Conservation (phyloP, 2,329 filamentous ascomycete genomes). For the Venturiaceae sp. region DNA sequence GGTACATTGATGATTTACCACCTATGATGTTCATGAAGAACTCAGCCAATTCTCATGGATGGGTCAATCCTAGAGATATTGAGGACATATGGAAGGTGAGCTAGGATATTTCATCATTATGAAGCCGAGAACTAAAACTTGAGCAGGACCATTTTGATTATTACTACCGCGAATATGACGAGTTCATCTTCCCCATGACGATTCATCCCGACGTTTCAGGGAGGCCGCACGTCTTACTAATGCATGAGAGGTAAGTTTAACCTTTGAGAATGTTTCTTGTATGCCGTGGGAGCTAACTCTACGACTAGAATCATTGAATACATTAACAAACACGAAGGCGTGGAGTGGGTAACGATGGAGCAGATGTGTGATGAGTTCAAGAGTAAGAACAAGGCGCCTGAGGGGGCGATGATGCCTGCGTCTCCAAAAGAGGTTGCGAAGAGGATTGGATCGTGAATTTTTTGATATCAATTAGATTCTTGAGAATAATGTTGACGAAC, state of each 20-base stretch:
- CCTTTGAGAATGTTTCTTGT: background rate
- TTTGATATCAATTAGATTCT: too few relatives aligned
- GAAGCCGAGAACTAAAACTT: background rate
- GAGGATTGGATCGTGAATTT: conserved; percentile 23
- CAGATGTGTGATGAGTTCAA: conserved; percentile 67
- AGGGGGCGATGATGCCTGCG: conserved; percentile 53
- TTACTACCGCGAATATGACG: conserved; percentile 67
- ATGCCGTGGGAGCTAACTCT: conserved; percentile 26
- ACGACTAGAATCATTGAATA: conserved; percentile 54
- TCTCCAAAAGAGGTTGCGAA: conserved; percentile 42
- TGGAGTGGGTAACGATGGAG: conserved; percentile 61
- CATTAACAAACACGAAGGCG: conserved; percentile 53
- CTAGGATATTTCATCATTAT: background rate
- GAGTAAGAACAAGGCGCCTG: conserved; percentile 47
- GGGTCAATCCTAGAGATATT: conserved; percentile 45
- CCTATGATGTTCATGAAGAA: conserved; percentile 68
- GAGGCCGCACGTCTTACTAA: conserved; percentile 60
- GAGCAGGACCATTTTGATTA: conserved; percentile 54
- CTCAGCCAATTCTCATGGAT: conserved; percentile 55
- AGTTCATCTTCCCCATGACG: conserved; percentile 69
- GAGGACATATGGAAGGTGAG: conserved; percentile 49
- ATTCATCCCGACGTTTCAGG: conserved; percentile 59
- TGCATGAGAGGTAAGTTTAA: conserved; percentile 54
- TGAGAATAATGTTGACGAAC: too few relatives aligned
- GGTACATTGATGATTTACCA: conserved; percentile 44